Evolutionary conservation across 306 rosid genomes (phyloP).

Genomic region (Trifolium dubium): DNA sequence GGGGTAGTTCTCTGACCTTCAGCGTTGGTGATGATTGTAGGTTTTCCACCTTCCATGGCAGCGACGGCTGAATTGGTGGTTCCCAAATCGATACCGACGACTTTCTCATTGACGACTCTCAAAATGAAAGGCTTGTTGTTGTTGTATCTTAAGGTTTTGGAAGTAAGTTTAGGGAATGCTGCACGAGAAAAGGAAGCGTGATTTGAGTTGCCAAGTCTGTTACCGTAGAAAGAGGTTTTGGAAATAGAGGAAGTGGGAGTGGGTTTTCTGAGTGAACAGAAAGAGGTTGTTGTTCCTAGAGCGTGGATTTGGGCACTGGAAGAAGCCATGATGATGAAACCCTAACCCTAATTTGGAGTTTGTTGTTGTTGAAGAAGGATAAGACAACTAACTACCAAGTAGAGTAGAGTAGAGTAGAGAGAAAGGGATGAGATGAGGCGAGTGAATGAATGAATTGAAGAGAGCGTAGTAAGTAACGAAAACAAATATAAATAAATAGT

Average conservation of each 20-base stretch:
- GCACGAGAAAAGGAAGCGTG: slow-evolving; percentile 37
- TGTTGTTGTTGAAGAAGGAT: too few relatives aligned
- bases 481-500: too few relatives aligned
- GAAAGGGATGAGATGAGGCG: too few relatives aligned
- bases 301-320: slow-evolving; percentile 76
- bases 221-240: slow-evolving; percentile 63
- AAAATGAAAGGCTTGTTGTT: slow-evolving; percentile 44
- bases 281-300: too few relatives aligned
- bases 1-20: slow-evolving; percentile 94
- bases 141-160: background rate
- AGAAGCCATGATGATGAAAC: slow-evolving; percentile 50
- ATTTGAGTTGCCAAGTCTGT: slow-evolving; percentile 39
- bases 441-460: too few relatives aligned
- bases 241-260: slow-evolving; percentile 41
- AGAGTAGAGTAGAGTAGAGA: too few relatives aligned
- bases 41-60: slow-evolving; percentile 89
- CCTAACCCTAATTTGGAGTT: slow-evolving; percentile 27
- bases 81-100: slow-evolving; percentile 81
- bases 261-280: slow-evolving; percentile 46
- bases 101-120: slow-evolving; percentile 77
- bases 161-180: slow-evolving; percentile 50
- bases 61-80: slow-evolving; percentile 88
- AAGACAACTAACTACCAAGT: background rate
- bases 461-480: too few relatives aligned
- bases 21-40: slow-evolving; percentile 83